Evolutionary conservation across 306 rosid species (phyloP).

Genomic region (Vachellia collinsii): DNA sequence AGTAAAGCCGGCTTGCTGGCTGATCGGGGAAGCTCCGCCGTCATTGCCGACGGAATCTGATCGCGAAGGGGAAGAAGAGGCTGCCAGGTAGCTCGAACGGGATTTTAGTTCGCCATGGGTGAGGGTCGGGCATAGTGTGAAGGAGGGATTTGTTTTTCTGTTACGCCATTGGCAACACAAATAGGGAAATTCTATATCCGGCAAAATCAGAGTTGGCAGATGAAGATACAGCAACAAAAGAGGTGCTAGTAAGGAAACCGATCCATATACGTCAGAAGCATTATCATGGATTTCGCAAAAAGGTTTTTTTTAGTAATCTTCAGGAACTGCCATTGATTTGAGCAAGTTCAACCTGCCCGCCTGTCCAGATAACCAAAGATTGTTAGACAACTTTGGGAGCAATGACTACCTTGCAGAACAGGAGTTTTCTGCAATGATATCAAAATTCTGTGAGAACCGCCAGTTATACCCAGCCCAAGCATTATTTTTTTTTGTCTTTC

Average conservation of each 20-base stretch:
- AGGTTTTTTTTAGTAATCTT: not conserved
- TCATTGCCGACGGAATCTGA: conserved; percentile 38
- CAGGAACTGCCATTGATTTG: not conserved
- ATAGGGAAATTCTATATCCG: conserved; percentile 31
- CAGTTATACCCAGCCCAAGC: not conserved
- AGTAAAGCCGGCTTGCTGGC: not conserved
- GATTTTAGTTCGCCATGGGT: not conserved
- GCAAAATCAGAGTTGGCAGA: conserved; percentile 35
- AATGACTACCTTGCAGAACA: not conserved
- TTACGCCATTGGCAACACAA: conserved; percentile 15
- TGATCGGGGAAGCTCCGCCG: conserved; percentile 6
- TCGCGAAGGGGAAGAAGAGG: not conserved
- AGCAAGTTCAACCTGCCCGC: not conserved
- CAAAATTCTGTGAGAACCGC: not conserved
- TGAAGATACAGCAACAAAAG: not conserved
- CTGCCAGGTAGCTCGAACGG: not conserved
- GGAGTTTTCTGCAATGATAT: not conserved
- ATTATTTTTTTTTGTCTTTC: too few species aligned
- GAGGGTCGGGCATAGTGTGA: conserved; percentile 1
- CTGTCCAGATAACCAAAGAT: not conserved
- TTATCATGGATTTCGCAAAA: not conserved
- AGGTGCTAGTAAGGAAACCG: not conserved
- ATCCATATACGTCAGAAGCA: not conserved
- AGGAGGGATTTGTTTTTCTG: not conserved
- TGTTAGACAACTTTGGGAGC: not conserved